Percentiles rank a stretch among this genome's conserved stretches.
phyloP scores from a whole-genome alignment of 495 filamentous ascomycete genomes.

The Lepidopterella palustris region DNA sequence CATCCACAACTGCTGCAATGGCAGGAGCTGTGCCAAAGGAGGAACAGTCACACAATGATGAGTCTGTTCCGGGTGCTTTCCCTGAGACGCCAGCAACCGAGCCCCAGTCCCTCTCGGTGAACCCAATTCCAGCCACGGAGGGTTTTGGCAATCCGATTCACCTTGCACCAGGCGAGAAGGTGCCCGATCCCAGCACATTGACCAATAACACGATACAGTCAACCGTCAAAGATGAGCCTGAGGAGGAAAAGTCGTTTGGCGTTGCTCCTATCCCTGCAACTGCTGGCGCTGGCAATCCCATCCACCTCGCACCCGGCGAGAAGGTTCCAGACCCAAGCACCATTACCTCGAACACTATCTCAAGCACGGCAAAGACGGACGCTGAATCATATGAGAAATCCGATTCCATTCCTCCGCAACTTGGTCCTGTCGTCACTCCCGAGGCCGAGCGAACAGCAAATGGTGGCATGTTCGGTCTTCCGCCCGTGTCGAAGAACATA shows the following conservation, averaged over 20 bases:
- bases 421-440: slow-evolving; percentile 44
- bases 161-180: slow-evolving; percentile 8
- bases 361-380: slow-evolving; percentile 64
- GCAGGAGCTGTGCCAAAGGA: slow-evolving; percentile 64
- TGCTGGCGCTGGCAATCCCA: slow-evolving; percentile 69
- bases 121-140: slow-evolving; percentile 28
- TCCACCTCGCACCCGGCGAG: slow-evolving; percentile 72
- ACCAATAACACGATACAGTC: slow-evolving; percentile 14
- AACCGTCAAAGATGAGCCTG: slow-evolving; percentile 20
- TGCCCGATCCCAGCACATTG: slow-evolving; percentile 10
- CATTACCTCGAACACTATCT: slow-evolving; percentile 48
- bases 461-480: slow-evolving; percentile 53
- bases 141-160: slow-evolving; percentile 20
- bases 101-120: slow-evolving; percentile 30
- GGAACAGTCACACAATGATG: slow-evolving; percentile 16
- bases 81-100: slow-evolving; percentile 67
- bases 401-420: slow-evolving; percentile 39
- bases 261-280: slow-evolving; percentile 68
- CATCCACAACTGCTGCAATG: slow-evolving; percentile 67
- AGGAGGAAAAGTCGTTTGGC: slow-evolving; percentile 30
- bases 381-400: slow-evolving; percentile 76
- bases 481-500: slow-evolving; percentile 55
- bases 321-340: slow-evolving; percentile 60
- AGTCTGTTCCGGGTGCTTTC: slow-evolving; percentile 65
- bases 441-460: slow-evolving; percentile 41